These are phyloP conservation scores for Phyllosticta citriasiana DNA, from an alignment of 2,329 filamentous ascomycete species.

Conservation along the genomic window DNA sequence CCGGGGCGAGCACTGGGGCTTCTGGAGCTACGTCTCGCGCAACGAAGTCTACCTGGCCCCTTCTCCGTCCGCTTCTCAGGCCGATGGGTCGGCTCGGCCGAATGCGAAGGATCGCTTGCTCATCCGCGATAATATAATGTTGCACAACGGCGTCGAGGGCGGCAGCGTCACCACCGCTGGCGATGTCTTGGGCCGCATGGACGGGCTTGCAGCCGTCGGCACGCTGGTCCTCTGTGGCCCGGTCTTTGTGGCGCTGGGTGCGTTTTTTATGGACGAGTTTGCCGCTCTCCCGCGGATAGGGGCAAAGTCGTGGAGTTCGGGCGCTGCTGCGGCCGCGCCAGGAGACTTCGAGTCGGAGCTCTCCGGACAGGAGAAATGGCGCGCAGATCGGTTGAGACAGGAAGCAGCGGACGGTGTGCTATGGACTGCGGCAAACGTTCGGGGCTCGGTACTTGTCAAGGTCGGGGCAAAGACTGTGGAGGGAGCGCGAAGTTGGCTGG, in stretches of 20 bases:
- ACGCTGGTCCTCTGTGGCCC: conserved; percentile 75
- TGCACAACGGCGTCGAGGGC: conserved; percentile 39
- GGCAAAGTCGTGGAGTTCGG: conserved; percentile 59
- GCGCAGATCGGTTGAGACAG: conserved; percentile 43
- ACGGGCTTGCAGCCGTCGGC: conserved; percentile 66
- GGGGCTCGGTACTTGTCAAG: conserved; percentile 78
- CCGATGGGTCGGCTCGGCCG: background rate
- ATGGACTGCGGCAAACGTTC: conserved; percentile 29
- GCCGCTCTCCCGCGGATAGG: conserved; percentile 70
- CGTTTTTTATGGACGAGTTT: conserved; percentile 75
- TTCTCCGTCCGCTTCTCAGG: conserved; percentile 16
- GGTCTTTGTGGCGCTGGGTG: conserved; percentile 53
- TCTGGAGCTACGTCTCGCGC: conserved; percentile 66
- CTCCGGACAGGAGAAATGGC: conserved; percentile 36
- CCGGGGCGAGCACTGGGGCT: conserved; percentile 80
- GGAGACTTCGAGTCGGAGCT: conserved; percentile 19
- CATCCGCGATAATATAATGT: conserved; percentile 73
- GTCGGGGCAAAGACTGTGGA: conserved; percentile 78
- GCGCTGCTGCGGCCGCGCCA: conserved; percentile 14
- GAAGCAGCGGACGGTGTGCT: conserved; percentile 39
- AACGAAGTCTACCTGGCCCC: conserved; percentile 69
- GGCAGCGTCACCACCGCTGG: conserved; percentile 23
- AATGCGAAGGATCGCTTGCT: conserved; percentile 47
- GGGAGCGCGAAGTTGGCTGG: conserved; percentile 70
- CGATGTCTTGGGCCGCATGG: conserved; percentile 47